Evolutionary conservation across 495 filamentous ascomycete genomes (phyloP), one percentile per base, ranked within the genome.

Genomic region (Aspergillus affinis): DNA sequence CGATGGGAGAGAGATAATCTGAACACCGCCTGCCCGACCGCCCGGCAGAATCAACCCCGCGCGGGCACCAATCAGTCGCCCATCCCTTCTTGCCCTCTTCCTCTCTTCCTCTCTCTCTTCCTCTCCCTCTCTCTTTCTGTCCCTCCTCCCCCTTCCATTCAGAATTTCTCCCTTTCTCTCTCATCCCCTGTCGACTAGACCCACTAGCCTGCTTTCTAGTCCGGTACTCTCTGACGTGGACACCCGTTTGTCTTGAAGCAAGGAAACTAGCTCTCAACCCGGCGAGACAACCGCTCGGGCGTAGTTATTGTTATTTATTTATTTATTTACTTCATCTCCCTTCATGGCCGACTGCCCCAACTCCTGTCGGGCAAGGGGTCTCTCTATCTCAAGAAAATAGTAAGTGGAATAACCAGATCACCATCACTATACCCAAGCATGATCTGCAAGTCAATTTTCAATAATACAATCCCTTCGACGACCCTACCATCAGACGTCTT

Each of bases 21-120:
- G 65, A 61, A 23, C 19, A 12, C 45, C 44, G 48, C 48, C 67
- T 58, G 57, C 36, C 48, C 30, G 36, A 69, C 69, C 71, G 69
- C 68, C 68, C 32, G 75, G 73, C 75, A 77, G 63, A 72, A 76
- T 66, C 12, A 30, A 59, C 73, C 73, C 72, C 72, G 65, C 70
- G 66, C 67, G 54, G 71, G 10, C 69, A 68, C 69, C 67, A 66
- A 65, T 64, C 63, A 63, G 57, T 55, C 32, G 53, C 44, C 61
- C 45, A 59, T 60, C 30, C 27, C 20, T 49, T 59, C 29, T 60
- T 54, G 41, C 9, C 49, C 51, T 57, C 51, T 23, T 29, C 23
- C 48, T 21, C 48, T 50, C 48, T 12, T 36, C 32, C 18, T 20
- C 19, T 15, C 44, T 19, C 15, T 55, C 36, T 26, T 36, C 45